Evolutionary conservation across 2,329 filamentous ascomycete genomes (phyloP).

Genomic region (Aspergillus tamarii): DNA sequence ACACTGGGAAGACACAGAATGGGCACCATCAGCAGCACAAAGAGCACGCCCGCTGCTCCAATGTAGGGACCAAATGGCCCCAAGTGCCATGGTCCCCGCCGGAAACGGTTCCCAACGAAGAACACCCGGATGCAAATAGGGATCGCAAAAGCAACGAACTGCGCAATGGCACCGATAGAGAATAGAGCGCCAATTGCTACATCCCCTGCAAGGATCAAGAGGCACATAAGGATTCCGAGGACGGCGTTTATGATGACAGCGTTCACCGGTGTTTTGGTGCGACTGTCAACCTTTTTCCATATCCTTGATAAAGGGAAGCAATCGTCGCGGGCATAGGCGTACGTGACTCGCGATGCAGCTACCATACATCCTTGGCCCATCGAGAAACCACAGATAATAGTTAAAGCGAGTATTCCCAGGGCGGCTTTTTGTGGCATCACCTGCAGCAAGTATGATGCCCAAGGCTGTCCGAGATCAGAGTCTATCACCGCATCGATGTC

Average conservation of each 20-base stretch:
- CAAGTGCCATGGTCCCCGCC: slow-evolving; percentile 70
- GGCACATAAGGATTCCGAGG: slow-evolving; percentile 62
- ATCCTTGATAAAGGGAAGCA: slow-evolving; percentile 65
- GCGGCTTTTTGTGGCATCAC: slow-evolving; percentile 63
- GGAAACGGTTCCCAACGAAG: slow-evolving; percentile 64
- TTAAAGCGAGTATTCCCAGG: slow-evolving; percentile 65
- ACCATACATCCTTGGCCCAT: slow-evolving; percentile 78
- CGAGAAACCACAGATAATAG: slow-evolving; percentile 69
- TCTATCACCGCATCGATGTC: slow-evolving; percentile 63
- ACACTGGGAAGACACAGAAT: slow-evolving; percentile 67
- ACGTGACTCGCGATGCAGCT: slow-evolving; percentile 67
- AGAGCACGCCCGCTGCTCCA: slow-evolving; percentile 60
- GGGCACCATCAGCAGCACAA: slow-evolving; percentile 69
- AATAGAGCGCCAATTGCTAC: slow-evolving; percentile 70
- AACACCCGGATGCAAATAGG: slow-evolving; percentile 49
- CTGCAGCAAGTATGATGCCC: slow-evolving; percentile 70
- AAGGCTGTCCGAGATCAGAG: slow-evolving; percentile 69
- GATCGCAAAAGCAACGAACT: slow-evolving; percentile 59
- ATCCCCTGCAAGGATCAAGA: slow-evolving; percentile 67
- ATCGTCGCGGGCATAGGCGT: slow-evolving; percentile 73
- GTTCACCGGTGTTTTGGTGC: slow-evolving; percentile 69
- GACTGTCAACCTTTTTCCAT: slow-evolving; percentile 63
- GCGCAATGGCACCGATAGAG: slow-evolving; percentile 69
- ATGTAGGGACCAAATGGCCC: slow-evolving; percentile 62
- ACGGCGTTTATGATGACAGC: slow-evolving; percentile 68